These are phyloP conservation scores for Asterochloris sp. DNA, from an alignment of 139 green algal species.

Conservation along the genomic window DNA sequence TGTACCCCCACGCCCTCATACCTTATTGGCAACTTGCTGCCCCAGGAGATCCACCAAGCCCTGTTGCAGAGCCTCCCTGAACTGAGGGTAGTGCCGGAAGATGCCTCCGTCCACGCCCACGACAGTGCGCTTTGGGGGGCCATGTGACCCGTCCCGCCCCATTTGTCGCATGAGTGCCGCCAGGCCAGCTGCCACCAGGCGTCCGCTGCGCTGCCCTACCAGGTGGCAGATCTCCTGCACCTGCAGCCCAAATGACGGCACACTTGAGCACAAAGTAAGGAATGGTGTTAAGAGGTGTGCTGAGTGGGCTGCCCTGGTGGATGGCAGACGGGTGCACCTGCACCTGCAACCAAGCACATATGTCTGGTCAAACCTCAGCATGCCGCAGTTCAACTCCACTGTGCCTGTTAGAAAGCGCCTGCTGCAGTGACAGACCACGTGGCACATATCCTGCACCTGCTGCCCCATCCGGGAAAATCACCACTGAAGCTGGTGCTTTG, in stretches of 20 bases:
- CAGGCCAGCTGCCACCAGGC: slow-evolving; percentile 56
- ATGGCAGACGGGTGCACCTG: too few species aligned
- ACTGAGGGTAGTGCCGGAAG: slow-evolving; percentile 52
- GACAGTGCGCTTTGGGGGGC: slow-evolving; percentile 15
- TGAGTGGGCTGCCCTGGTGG: too few species aligned
- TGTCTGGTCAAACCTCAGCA: too few species aligned
- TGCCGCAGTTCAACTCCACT: too few species aligned
- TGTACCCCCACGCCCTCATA: background rate
- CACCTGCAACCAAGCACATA: too few species aligned
- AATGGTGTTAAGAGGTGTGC: too few species aligned
- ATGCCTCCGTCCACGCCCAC: slow-evolving; percentile 66
- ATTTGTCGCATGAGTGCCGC: slow-evolving; percentile 50
- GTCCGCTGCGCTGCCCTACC: slow-evolving; percentile 54
- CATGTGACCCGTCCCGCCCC: slow-evolving; percentile 17
- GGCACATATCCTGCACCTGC: too few species aligned
- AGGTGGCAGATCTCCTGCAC: slow-evolving; percentile 65
- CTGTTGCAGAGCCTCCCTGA: slow-evolving; percentile 33
- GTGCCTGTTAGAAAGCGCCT: too few species aligned
- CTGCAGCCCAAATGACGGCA: slow-evolving; percentile 18
- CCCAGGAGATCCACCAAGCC: slow-evolving; percentile 28
- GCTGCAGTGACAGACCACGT: too few species aligned
- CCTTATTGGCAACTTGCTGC: slow-evolving; percentile 13
- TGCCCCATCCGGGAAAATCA: too few species aligned
- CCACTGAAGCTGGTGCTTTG: too few species aligned
- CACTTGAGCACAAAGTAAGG: too few species aligned